Evolutionary conservation across 176 grass and related monocot species (phyloP), one percentile per base, ranked within the genome.

Genomic region (Ananas comosus): DNA sequence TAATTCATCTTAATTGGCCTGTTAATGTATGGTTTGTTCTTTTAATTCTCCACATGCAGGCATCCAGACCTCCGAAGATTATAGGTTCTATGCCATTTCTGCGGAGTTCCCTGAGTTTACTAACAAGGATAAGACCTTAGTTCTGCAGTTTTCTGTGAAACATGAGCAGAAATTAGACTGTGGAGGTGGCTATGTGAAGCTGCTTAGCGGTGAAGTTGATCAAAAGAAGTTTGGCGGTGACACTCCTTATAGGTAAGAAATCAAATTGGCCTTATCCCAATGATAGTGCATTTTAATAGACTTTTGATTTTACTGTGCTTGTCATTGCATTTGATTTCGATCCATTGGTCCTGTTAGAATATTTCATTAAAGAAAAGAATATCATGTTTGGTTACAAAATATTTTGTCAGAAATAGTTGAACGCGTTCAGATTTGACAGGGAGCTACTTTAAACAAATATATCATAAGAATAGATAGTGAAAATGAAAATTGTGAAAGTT

Each of bases 211-310:
- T 70, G 94, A 93, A 66, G 49, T 93, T 51, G 90, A 99, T 66
- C 94, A 93, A 74, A 99, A 91, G 89, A 99, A 99, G 58, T 99
- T 99, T 33, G 89, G 94, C 48, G 94, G 94, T 2, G 94, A 99
- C 51, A 91, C 87, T 1, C 84, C 88, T 9, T 96, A 96, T 75
- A 96, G 93, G 92, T 92, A 50, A 66, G 11, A 8, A 8, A 48
- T 68, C 78, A 16, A 51, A 16, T 56, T 25, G 0, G 28, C 14
- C 63, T 6, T 42, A 14, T 1, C 50, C 21, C 17, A 56, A 42
- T 42, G 33, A 7, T 42, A 42, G 33, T 42, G 4, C 33, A 42
- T 42, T 42, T 33, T 42, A 42, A 42, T 73, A 3, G 19, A 51
- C 18, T 53, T 4, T 48, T 48, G 10, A 56, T 49, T 56, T 67